Conservation (phyloP, 202 grass and related monocot genomes). For the Elaeis oleifera region DNA sequence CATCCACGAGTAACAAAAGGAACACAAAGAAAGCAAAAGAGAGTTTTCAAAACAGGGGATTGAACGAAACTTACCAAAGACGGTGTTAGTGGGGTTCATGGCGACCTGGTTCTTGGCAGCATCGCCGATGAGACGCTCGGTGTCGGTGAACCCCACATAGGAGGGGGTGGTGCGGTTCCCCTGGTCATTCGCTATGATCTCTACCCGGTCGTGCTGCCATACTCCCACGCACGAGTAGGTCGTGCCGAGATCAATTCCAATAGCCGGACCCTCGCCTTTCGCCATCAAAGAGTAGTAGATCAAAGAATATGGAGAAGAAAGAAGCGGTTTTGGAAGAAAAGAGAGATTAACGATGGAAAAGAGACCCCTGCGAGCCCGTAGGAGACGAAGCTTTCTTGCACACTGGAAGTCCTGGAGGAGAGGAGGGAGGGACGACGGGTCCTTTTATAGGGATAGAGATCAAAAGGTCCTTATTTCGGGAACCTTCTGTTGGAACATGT, state of each 20-base stretch:
- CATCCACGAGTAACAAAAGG: too few relatives aligned
- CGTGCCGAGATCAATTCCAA: conserved; percentile 82
- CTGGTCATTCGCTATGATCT: conserved; percentile 93
- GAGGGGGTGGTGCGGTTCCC: conserved; percentile 84
- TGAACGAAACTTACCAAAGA: conserved; percentile 51
- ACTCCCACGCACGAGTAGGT: conserved; percentile 94
- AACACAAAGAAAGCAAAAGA: too few relatives aligned
- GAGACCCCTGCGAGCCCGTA: too few relatives aligned
- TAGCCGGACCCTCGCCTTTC: conserved; percentile 65
- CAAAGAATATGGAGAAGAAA: too few relatives aligned
- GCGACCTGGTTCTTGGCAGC: conserved; percentile 91
- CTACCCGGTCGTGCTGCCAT: conserved; percentile 91
- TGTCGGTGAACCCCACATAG: conserved; percentile 80
- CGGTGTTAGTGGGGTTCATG: conserved; percentile 91
- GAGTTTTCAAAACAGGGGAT: neutral
- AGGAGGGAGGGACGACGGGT: too few relatives aligned
- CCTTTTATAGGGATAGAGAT: too few relatives aligned
- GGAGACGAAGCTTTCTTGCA: too few relatives aligned
- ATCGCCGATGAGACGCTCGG: conserved; percentile 86
- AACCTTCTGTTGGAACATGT: too few relatives aligned
- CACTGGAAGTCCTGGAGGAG: too few relatives aligned
- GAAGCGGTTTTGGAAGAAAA: too few relatives aligned
- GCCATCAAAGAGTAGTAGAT: conserved; percentile 21
- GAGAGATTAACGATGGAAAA: too few relatives aligned
- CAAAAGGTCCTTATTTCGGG: too few relatives aligned